Conservation (phyloP, 768 basidiomycete species). For the Favolaschia claudopus region DNA sequence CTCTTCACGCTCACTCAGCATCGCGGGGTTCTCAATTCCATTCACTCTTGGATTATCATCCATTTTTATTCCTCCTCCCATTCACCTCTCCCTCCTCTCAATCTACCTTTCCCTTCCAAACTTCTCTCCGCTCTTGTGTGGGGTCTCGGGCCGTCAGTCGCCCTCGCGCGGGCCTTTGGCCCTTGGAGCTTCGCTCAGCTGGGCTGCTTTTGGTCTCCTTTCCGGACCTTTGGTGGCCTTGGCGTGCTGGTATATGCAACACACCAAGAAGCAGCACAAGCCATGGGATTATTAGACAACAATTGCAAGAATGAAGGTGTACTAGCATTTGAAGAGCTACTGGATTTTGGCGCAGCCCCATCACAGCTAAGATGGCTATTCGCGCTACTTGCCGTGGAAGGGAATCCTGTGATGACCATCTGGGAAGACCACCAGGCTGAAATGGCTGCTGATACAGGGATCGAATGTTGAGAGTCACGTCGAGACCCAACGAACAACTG, state of each 20-base stretch:
- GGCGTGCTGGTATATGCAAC: not conserved
- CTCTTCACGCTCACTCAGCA: too few species aligned
- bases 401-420: not conserved
- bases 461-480: not conserved
- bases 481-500: not conserved
- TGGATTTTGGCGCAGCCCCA: not conserved
- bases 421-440: not conserved
- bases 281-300: not conserved
- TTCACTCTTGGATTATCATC: too few species aligned
- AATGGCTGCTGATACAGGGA: not conserved
- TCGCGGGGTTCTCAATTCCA: too few species aligned
- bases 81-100: too few species aligned
- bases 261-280: slow-evolving; percentile 1
- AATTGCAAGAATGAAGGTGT: not conserved
- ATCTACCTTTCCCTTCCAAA: too few species aligned
- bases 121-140: too few species aligned
- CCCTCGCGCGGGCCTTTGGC: too few species aligned
- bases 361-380: not conserved
- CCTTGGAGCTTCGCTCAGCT: too few species aligned
- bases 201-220: too few species aligned
- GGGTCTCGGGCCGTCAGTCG: too few species aligned
- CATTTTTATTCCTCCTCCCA: too few species aligned
- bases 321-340: not conserved
- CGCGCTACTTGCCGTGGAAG: not conserved
- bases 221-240: too few species aligned